Conservation (phyloP, 1,284 basidiomycete species). For the Phenoliferia sp. region DNA sequence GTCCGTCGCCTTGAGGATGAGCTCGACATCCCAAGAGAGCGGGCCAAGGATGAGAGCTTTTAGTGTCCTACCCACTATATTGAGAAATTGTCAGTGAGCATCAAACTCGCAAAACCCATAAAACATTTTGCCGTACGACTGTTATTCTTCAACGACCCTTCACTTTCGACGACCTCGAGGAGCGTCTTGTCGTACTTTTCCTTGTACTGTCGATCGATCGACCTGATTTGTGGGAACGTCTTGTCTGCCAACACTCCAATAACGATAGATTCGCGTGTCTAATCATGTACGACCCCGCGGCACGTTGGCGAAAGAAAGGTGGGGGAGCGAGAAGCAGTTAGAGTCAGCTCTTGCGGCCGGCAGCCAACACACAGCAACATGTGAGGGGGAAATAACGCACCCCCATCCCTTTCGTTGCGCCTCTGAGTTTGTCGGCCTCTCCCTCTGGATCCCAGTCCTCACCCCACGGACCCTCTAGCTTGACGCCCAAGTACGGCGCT, state of each 20-base stretch:
- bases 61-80: slow-evolving; percentile 20
- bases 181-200: slow-evolving; percentile 13
- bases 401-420: not conserved
- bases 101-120: not conserved
- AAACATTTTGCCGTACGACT: slow-evolving; percentile 5
- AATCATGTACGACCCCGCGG: no score
- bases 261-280: slow-evolving; percentile 2
- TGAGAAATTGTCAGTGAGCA: no score
- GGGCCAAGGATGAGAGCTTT: slow-evolving; percentile 24
- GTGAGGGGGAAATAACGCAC: not conserved
- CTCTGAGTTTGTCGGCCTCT: slow-evolving; percentile 3
- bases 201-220: slow-evolving; percentile 16
- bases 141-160: slow-evolving; percentile 21
- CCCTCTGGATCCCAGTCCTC: slow-evolving; percentile 4
- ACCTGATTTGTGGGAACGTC: slow-evolving; percentile 19
- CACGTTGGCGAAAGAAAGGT: no score
- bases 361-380: not conserved
- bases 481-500: slow-evolving; percentile 21
- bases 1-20: slow-evolving; percentile 20
- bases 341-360: not conserved
- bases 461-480: slow-evolving; percentile 17
- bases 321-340: not conserved
- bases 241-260: slow-evolving; percentile 1
- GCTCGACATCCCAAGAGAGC: slow-evolving; percentile 23
- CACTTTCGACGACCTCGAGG: slow-evolving; percentile 7